phyloP scores from a whole-genome alignment of 345 rosid species.

The Salix caprea region DNA sequence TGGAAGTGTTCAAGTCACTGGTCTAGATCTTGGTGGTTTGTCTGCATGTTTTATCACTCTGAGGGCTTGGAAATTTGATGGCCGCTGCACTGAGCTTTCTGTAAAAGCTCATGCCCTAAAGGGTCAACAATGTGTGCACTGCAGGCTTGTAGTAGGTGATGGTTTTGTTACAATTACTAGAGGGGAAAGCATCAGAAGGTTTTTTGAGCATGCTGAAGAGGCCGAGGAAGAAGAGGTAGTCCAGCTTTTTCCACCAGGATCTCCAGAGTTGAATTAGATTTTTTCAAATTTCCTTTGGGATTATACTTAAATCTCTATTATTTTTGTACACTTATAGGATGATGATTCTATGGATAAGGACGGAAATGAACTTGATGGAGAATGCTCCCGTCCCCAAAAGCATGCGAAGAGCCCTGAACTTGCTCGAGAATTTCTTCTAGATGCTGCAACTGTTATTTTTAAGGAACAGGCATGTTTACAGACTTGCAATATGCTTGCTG shows the following conservation, averaged over 20 bases:
- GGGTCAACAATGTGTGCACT: constrained; percentile 83
- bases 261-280: neutral
- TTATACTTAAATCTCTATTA: neutral
- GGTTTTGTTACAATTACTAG: constrained; percentile 76
- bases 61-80: constrained; percentile 79
- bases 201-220: constrained; percentile 96
- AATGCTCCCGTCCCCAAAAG: constrained; percentile 95
- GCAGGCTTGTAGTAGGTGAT: constrained; percentile 89
- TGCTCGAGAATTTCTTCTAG: constrained; percentile 99
- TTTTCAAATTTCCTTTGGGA: neutral
- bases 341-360: constrained; percentile 93
- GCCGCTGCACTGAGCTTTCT: constrained; percentile 67
- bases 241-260: neutral
- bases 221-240: constrained; percentile 98
- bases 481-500: constrained; percentile 8
- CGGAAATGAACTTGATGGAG: constrained; percentile 94
- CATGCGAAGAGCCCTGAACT: constrained; percentile 99
- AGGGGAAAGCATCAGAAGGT: constrained; percentile 74
- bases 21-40: constrained; percentile 61
- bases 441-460: constrained; percentile 89
- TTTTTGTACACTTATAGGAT: constrained; percentile 49
- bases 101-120: constrained; percentile 91
- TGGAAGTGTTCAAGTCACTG: constrained; percentile 58
- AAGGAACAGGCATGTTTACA: constrained; percentile 79
- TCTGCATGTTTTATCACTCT: constrained; percentile 75